Evolutionary conservation across 2,329 filamentous ascomycete species (phyloP), one percentile per base, ranked within the genome.

Genomic region (Penicillium rolfsii): DNA sequence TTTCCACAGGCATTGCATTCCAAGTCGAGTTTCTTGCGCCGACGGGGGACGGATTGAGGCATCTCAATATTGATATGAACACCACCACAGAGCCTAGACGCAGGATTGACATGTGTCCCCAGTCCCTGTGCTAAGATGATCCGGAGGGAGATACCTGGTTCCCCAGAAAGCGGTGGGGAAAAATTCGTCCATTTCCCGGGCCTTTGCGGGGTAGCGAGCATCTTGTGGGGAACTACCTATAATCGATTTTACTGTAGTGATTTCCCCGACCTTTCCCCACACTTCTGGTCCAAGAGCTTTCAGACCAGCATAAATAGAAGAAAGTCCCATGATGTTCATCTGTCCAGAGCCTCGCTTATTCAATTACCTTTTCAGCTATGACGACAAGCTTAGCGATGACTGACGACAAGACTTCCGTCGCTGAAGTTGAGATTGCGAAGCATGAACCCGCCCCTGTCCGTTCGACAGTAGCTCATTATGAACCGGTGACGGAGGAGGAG

Each of bases 1-100:
- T 54, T 62, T 22, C 50, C 46, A 30, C 46, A 49, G 46, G n/a
- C 12, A 49, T 33, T 30, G 26, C 46, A 49, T 28, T 49, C 46
- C 28, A 49, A 49, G 46, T 49, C 46, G 16, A 49, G 46, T 30
- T 49, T 49, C 24, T 30, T 49, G 24, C 46, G 46, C n/a, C 46
- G 46, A 30, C 46, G 46, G 46, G 46, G 46, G 6, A 30, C 14
- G 5, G 46, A 49, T 30, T 24, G 46, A 30, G 46, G 46, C 46
- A 49, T 49, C 30, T 49, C 28, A 26, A 30, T 49, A 49, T 49
- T 1, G 9, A 30, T 24, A 49, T n/a, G 8, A n/a, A 30, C 26
- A 49, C 46, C 2, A 30, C 46, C 14, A 7, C 3, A n/a, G 14
- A 48, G 46, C 12, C 24, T n/a, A 49, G 46, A n/a, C 5, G 3